These are phyloP conservation scores for Cladophialophora carrionii DNA, from an alignment of 2,329 filamentous ascomycete species.

Conservation along the genomic window DNA sequence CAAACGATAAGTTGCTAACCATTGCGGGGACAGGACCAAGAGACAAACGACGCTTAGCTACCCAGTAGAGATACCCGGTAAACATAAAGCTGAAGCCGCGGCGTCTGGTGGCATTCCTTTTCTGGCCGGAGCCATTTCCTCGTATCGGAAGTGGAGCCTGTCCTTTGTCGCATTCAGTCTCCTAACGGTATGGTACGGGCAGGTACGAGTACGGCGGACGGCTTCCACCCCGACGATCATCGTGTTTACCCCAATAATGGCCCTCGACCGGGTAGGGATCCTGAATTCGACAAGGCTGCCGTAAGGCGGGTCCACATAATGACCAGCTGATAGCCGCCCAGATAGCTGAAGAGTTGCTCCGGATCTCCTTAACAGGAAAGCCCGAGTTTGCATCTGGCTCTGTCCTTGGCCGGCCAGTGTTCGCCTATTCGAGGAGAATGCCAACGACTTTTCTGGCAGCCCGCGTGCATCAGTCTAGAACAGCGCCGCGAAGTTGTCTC, in stretches of 20 bases:
- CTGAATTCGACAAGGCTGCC: not conserved
- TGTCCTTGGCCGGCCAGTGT: not conserved
- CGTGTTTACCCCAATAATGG: not conserved
- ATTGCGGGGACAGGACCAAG: too few relatives aligned
- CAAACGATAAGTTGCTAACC: too few relatives aligned
- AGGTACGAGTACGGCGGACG: not conserved
- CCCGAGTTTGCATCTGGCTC: not conserved
- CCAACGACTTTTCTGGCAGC: too few relatives aligned
- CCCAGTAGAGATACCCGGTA: too few relatives aligned
- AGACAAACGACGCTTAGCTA: too few relatives aligned
- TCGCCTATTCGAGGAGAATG: not conserved
- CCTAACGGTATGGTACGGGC: too few relatives aligned
- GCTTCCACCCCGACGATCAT: not conserved
- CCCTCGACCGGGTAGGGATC: not conserved
- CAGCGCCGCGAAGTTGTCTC: not conserved
- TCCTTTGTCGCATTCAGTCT: too few relatives aligned
- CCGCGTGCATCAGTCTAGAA: not conserved
- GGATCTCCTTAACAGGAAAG: conserved; percentile 3
- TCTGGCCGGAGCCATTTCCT: too few relatives aligned
- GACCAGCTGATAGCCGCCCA: too few relatives aligned
- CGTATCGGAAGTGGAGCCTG: too few relatives aligned
- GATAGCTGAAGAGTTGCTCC: not conserved
- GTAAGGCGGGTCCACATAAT: not conserved
- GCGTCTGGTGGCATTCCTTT: too few relatives aligned
- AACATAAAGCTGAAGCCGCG: too few relatives aligned